phyloP scores from a whole-genome alignment of 805 yeast genomes.

The Saturnispora diversa region DNA sequence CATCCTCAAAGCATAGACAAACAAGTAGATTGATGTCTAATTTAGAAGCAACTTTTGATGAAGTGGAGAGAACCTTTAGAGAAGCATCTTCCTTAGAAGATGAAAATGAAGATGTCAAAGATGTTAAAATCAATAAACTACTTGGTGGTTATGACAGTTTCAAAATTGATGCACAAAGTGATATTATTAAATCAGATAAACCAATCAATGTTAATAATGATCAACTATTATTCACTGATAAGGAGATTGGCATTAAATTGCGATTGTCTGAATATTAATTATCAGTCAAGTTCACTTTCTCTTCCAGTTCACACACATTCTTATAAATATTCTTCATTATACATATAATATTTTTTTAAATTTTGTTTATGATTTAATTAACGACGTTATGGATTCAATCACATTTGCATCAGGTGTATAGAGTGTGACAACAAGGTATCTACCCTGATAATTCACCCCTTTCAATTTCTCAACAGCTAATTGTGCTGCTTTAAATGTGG shows the following conservation, averaged over 20 bases:
- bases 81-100: slow-evolving; percentile 24
- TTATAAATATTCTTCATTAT: background rate
- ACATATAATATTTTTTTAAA: background rate
- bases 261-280: slow-evolving; percentile 51
- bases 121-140: slow-evolving; percentile 27
- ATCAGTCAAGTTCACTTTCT: background rate
- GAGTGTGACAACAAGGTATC: slow-evolving; percentile 47
- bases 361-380: slow-evolving; percentile 2
- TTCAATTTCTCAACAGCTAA: slow-evolving; percentile 46
- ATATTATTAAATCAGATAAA: slow-evolving; percentile 37
- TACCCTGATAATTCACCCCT: slow-evolving; percentile 51
- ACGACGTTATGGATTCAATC: slow-evolving; percentile 11
- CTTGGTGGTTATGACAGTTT: slow-evolving; percentile 87
- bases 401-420: slow-evolving; percentile 36
- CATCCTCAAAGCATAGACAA: slow-evolving; percentile 83
- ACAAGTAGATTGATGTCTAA: slow-evolving; percentile 70
- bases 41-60: slow-evolving; percentile 52
- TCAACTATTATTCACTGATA: slow-evolving; percentile 19
- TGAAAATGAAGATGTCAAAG: slow-evolving; percentile 13
- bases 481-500: slow-evolving; percentile 39
- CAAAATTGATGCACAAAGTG: slow-evolving; percentile 51
- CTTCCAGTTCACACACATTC: background rate
- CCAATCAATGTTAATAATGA: slow-evolving; percentile 6
- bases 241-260: slow-evolving; percentile 59
- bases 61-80: slow-evolving; percentile 43